Evolutionary conservation across 2,329 filamentous ascomycete species (phyloP).

Genomic region (Chrysoporthe austroafricana): DNA sequence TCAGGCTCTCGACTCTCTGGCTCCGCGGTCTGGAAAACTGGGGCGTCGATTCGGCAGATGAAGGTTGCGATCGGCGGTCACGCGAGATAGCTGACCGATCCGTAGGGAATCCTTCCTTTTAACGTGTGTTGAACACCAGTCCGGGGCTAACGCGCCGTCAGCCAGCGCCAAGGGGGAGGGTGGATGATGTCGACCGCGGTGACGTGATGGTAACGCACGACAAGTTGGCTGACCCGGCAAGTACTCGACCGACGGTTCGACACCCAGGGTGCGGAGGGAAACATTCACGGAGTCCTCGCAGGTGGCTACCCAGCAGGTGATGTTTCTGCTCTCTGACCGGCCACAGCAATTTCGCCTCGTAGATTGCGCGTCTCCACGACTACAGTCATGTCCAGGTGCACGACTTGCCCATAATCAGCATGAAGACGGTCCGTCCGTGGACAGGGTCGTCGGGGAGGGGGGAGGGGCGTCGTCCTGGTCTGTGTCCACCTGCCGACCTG

Average conservation of each 20-base stretch:
- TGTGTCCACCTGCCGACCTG: not conserved
- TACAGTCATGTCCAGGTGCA: not conserved
- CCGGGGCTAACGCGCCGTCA: not conserved
- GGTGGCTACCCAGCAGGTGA: conserved; percentile 17
- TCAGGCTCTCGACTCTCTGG: not conserved
- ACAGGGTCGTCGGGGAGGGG: not conserved
- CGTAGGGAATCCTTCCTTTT: not conserved
- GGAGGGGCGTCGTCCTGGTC: not conserved
- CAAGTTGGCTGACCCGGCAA: too few relatives aligned
- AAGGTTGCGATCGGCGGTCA: not conserved
- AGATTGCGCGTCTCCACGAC: conserved; percentile 26
- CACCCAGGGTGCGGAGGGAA: not conserved
- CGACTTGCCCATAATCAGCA: not conserved
- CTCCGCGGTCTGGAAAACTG: not conserved
- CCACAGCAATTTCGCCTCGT: conserved; percentile 23
- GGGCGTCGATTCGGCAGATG: not conserved
- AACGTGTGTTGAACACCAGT: not conserved
- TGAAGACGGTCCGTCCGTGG: not conserved
- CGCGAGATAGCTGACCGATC: not conserved
- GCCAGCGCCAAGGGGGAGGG: too few relatives aligned
- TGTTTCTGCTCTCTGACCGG: not conserved
- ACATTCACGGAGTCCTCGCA: conserved; percentile 4
- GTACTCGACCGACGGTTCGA: not conserved
- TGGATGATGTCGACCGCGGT: not conserved
- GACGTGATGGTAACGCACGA: too few relatives aligned